These are phyloP conservation scores for Coprinopsis cinerea DNA, from an alignment of 768 basidiomycete genomes.

Conservation along the genomic window DNA sequence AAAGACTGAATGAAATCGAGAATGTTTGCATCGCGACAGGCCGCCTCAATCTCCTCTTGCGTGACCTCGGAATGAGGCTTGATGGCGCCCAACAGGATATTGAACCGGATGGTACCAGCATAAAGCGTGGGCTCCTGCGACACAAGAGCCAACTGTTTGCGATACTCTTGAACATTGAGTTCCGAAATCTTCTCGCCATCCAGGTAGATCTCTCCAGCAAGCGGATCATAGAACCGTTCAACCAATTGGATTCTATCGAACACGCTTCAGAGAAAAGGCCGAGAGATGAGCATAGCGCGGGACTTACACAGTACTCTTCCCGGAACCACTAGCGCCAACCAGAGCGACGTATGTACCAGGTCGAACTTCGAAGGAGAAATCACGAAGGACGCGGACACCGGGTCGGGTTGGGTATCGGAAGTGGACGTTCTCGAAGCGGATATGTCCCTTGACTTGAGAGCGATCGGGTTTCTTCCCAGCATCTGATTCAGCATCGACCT, in stretches of 20 bases:
- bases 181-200: conserved; percentile 62
- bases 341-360: conserved; percentile 63
- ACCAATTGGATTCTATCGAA: conserved; percentile 63
- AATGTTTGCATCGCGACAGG: conserved; percentile 73
- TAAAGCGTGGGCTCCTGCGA: conserved; percentile 76
- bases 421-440: conserved; percentile 56
- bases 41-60: conserved; percentile 67
- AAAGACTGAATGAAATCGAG: conserved; percentile 68
- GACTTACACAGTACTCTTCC: conserved; percentile 64
- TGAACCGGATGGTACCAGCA: conserved; percentile 63
- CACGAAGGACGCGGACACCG: conserved; percentile 62
- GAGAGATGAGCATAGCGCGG: too few relatives aligned
- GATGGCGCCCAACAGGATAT: conserved; percentile 72
- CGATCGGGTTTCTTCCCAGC: conserved; percentile 35
- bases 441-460: conserved; percentile 47
- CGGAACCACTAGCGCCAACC: conserved; percentile 63
- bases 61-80: conserved; percentile 51
- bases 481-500: conserved; percentile 63
- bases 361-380: conserved; percentile 48
- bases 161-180: conserved; percentile 70
- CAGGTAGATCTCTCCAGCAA: conserved; percentile 50
- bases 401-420: conserved; percentile 77
- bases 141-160: conserved; percentile 72
- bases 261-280: too few relatives aligned
- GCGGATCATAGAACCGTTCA: conserved; percentile 77